phyloP scores from a whole-genome alignment of 1,284 basidiomycete genomes.

The Ganoderma boninense region DNA sequence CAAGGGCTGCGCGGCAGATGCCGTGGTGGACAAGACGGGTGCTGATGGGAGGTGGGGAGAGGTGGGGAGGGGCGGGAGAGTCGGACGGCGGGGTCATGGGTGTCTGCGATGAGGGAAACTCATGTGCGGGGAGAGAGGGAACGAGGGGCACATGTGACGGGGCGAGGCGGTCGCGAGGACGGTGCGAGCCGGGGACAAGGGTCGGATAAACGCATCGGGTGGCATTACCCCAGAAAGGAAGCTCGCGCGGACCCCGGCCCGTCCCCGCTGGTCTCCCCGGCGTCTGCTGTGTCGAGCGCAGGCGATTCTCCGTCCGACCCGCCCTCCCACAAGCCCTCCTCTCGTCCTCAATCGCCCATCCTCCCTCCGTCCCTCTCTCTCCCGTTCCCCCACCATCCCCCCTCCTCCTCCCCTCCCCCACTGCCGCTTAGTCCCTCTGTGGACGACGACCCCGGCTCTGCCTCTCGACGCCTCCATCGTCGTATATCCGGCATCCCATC shows the following conservation, averaged over 20 bases:
- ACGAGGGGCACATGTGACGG: conserved; percentile 24
- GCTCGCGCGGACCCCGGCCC: conserved; percentile 25
- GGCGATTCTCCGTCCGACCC: conserved; percentile 15
- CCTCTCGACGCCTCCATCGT: conserved; percentile 3
- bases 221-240: conserved; percentile 14
- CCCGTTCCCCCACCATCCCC: conserved; percentile 18
- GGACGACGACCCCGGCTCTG: conserved; percentile 9
- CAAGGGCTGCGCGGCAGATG: neutral
- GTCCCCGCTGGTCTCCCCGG: conserved; percentile 13
- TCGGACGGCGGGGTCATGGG: conserved; percentile 11
- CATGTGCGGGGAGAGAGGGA: conserved; percentile 10
- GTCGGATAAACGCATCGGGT: conserved; percentile 25
- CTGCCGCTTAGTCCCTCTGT: conserved; percentile 1
- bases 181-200: conserved; percentile 18
- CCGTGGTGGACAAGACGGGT: neutral
- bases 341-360: conserved; percentile 5
- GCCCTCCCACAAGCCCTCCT: conserved; percentile 8
- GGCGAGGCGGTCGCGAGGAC: conserved; percentile 12
- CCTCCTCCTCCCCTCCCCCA: conserved; percentile 8
- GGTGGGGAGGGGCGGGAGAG: neutral
- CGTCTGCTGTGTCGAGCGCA: conserved; percentile 2
- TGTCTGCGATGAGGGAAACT: neutral
- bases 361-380: conserved; percentile 13
- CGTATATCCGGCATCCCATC: conserved; percentile 7
- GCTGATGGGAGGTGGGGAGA: neutral